Conservation (phyloP, 352 stramenopile genomes). For the Globisporangium okanoganense region DNA sequence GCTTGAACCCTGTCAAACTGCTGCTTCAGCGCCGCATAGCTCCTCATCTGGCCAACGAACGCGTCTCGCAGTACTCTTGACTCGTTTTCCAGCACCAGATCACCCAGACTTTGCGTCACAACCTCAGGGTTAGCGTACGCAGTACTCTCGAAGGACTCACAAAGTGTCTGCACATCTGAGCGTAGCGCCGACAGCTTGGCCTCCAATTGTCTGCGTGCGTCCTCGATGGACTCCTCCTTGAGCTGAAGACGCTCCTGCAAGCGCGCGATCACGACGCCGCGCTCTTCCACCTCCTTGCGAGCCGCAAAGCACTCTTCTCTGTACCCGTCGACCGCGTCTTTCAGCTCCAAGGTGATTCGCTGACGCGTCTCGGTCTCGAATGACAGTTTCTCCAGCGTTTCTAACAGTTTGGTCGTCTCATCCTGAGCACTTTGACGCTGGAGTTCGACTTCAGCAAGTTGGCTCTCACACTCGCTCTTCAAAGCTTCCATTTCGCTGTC, state of each 20-base stretch:
- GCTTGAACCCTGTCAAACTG: background rate
- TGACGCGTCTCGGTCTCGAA: background rate
- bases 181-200: background rate
- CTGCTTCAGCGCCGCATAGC: background rate
- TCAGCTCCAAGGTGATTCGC: conserved; percentile 10
- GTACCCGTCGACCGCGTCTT: conserved; percentile 10
- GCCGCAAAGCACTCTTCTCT: background rate
- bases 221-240: conserved; percentile 11
- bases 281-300: background rate
- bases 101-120: background rate
- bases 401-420: conserved; percentile 8
- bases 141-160: background rate
- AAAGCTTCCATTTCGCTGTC: conserved; percentile 4
- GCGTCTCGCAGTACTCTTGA: conserved; percentile 5
- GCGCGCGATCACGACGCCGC: conserved; percentile 4
- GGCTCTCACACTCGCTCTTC: background rate
- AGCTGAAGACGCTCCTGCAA: conserved; percentile 20
- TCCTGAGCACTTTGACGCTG: background rate
- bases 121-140: background rate
- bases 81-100: background rate
- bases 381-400: background rate
- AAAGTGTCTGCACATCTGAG: conserved; percentile 6
- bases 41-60: conserved; percentile 8
- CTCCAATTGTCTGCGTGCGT: conserved; percentile 4
- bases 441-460: conserved; percentile 2